Evolutionary conservation across 1,284 basidiomycete species (phyloP), one percentile per base, ranked within the genome.

Genomic region (Ceratobasidium sp.): DNA sequence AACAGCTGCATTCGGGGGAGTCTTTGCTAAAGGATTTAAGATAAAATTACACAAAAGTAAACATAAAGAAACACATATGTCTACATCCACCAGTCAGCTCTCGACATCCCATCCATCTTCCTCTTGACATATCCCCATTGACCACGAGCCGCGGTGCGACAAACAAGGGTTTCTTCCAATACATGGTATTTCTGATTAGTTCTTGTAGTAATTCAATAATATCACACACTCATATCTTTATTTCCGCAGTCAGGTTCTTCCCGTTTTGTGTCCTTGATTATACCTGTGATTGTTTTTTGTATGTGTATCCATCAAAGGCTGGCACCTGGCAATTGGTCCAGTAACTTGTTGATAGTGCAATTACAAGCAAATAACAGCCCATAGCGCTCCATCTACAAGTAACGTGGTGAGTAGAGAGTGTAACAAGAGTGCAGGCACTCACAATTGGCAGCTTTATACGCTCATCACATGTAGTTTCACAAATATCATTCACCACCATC

Each of bases 71-170:
- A n/a, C n/a, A 80, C 81, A 79, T 82, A 81, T 1, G 77, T 80
- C 0, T 83, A 75, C 82, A 82, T 85, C 84, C 85, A 87, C 86
- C 85, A 87, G n/a, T 86, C 81, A 0, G 64, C 83, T 0, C 84
- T 86, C 82, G 83, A 85, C 83, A 86, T 87, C 67, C 87, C 83
- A 37, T 82, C 78, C 58, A 82, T 83, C 1, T 82, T 73, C 0
- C 82, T n/a, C n/a, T n/a, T n/a, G n/a, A n/a, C n/a, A n/a, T 79
- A 0, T 79, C 76, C 0, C 13, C 33, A 47, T 86, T 82, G 0
- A 67, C 75, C 69, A 81, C 86, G 0, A 83, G 64, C 4, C 79
- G 78, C 42, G 82, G 79, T 0, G 85, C 85, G 58, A 76, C 35
- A 47, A 61, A 77, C 11, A 33, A 23, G 8, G 75, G 23, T 6